Conservation (phyloP, 2,329 filamentous ascomycete genomes). For the Pezicula radicicola region DNA sequence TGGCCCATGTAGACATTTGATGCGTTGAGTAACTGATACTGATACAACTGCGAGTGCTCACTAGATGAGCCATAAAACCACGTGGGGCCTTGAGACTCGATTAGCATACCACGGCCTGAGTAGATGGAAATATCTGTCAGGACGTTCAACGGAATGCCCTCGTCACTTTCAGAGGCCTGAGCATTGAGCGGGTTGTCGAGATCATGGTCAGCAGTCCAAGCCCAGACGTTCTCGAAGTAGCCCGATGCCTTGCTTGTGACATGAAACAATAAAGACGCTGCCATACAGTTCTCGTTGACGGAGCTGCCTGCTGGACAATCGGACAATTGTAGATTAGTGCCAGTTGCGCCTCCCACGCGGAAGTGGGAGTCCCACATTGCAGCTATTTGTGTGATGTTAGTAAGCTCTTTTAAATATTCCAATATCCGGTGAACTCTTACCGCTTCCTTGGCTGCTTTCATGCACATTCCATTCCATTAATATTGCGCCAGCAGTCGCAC, state of each 20-base stretch:
- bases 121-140: too few species aligned
- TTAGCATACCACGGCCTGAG: slow-evolving; percentile 32
- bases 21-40: slow-evolving; percentile 55
- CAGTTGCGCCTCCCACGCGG: slow-evolving; percentile 34
- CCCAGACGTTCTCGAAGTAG: slow-evolving; percentile 20
- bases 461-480: slow-evolving; percentile 36
- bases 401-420: slow-evolving; percentile 5
- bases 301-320: slow-evolving; percentile 23
- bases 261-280: slow-evolving; percentile 16
- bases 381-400: too few species aligned
- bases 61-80: slow-evolving; percentile 75
- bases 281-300: slow-evolving; percentile 19
- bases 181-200: slow-evolving; percentile 12
- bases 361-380: slow-evolving; percentile 27
- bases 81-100: slow-evolving; percentile 68
- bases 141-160: too few species aligned
- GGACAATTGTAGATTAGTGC: slow-evolving; percentile 27
- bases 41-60: slow-evolving; percentile 65
- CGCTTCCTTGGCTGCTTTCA: slow-evolving; percentile 8
- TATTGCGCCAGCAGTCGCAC: slow-evolving; percentile 31
- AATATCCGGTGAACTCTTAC: slow-evolving; percentile 27
- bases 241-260: slow-evolving; percentile 9
- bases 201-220: slow-evolving; percentile 21
- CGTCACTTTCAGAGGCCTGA: too few species aligned
- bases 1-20: slow-evolving; percentile 42